phyloP scores from a whole-genome alignment of 352 stramenopile species.

The Phytophthora syringae region DNA sequence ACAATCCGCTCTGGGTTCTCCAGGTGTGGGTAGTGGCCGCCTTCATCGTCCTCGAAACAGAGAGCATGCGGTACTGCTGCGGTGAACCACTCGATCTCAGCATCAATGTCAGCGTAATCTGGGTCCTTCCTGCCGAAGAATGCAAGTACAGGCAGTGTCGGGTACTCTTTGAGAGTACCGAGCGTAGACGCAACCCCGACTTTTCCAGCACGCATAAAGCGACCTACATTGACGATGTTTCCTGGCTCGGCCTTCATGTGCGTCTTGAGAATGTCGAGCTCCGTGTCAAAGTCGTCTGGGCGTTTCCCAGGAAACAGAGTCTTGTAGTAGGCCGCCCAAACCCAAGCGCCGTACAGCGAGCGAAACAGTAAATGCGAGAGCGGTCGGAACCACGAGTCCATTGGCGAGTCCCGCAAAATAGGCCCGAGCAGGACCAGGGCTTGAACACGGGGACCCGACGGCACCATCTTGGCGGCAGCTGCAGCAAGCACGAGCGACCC shows the following conservation, averaged over 20 bases:
- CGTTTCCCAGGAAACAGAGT: conserved; percentile 33
- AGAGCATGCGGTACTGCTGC: conserved; percentile 21
- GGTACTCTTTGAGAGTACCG: conserved; percentile 3
- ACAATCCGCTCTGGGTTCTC: conserved; percentile 35
- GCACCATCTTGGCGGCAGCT: neutral
- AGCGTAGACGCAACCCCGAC: conserved; percentile 24
- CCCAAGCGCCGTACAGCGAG: conserved; percentile 28
- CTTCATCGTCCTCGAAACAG: conserved; percentile 25
- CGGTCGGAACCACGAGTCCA: conserved; percentile 36
- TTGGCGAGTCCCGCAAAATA: conserved; percentile 38
- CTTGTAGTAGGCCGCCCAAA: conserved; percentile 48
- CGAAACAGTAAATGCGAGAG: conserved; percentile 44
- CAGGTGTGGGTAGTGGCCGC: conserved; percentile 47
- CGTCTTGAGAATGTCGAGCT: conserved; percentile 28
- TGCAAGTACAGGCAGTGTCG: conserved; percentile 30
- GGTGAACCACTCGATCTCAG: conserved; percentile 39
- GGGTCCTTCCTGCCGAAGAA: conserved; percentile 47
- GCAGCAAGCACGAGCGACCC: conserved; percentile 42
- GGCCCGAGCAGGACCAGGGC: conserved; percentile 40
- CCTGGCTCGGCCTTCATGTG: conserved; percentile 24
- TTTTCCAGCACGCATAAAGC: conserved; percentile 30
- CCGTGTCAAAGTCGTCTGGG: conserved; percentile 30
- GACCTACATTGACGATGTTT: conserved; percentile 36
- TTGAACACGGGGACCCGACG: conserved; percentile 6
- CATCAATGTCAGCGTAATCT: conserved; percentile 35